A percentile compares a stretch with the other conserved stretches of the same genome.
phyloP scores from a whole-genome alignment of 176 grass and related monocot genomes.

The Oryza punctata region DNA sequence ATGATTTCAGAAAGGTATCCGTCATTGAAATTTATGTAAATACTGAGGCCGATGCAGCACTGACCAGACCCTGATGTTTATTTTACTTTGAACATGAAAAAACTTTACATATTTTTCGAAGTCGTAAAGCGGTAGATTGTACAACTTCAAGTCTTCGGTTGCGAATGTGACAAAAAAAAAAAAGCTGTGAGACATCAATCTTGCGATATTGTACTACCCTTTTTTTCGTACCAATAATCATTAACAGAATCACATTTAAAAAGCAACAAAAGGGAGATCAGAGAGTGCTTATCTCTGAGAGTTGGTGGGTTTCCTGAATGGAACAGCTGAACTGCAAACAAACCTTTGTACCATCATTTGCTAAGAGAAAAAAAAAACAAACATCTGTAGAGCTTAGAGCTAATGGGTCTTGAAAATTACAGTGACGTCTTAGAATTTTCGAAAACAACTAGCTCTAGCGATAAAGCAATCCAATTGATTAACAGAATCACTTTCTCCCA shows the following conservation, averaged over 20 bases:
- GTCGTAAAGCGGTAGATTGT: slow-evolving; percentile 8
- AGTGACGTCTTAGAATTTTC: neutral
- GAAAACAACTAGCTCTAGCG: neutral
- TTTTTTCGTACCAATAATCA: slow-evolving; percentile 16
- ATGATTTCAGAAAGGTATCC: neutral
- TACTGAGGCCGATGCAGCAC: slow-evolving; percentile 4
- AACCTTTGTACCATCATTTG: neutral
- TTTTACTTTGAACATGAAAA: slow-evolving; percentile 11
- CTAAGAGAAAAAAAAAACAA: neutral
- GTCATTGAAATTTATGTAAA: neutral
- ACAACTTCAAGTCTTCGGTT: slow-evolving; percentile 6
- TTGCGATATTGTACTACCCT: neutral
- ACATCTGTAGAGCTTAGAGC: neutral
- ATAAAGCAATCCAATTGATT: neutral
- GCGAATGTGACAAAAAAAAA: neutral
- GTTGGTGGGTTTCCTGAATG: neutral
- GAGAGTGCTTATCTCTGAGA: neutral
- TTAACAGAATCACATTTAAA: slow-evolving; percentile 25
- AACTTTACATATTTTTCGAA: slow-evolving; percentile 16
- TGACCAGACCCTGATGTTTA: neutral
- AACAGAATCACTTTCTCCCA: neutral
- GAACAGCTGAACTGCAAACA: neutral
- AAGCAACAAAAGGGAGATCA: neutral
- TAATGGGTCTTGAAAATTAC: neutral
- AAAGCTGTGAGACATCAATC: slow-evolving; percentile 25